phyloP scores from a whole-genome alignment of 495 filamentous ascomycete genomes.

The Chaetomium tenue region DNA sequence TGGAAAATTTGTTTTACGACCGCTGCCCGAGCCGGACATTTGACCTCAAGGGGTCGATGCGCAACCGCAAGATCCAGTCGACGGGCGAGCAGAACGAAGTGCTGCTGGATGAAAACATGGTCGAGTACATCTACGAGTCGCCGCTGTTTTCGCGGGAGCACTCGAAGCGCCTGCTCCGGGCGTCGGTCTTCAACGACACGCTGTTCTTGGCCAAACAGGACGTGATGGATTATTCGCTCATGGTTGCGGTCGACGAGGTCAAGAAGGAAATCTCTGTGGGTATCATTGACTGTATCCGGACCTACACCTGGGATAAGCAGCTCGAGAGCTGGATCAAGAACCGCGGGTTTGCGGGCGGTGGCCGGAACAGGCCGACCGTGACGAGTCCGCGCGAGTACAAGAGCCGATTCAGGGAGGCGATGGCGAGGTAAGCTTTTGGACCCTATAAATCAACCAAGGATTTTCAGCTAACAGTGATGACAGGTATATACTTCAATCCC shows the following conservation, averaged over 20 bases:
- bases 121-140: slow-evolving; percentile 97
- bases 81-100: slow-evolving; percentile 96
- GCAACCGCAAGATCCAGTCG: slow-evolving; percentile 90
- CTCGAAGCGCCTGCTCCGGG: slow-evolving; percentile 80
- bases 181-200: slow-evolving; percentile 94
- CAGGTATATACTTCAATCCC: slow-evolving; percentile 52
- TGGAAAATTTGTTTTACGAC: slow-evolving; percentile 99
- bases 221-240: slow-evolving; percentile 98
- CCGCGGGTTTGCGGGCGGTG: slow-evolving; percentile 78
- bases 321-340: slow-evolving; percentile 99
- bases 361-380: slow-evolving; percentile 87
- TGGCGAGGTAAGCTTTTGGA: slow-evolving; percentile 81
- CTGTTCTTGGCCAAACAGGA: slow-evolving; percentile 87
- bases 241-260: slow-evolving; percentile 94
- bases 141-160: slow-evolving; percentile 93
- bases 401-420: slow-evolving; percentile 90
- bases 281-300: slow-evolving; percentile 97
- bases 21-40: slow-evolving; percentile 89
- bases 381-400: slow-evolving; percentile 98
- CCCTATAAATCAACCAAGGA: background rate
- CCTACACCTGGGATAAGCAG: slow-evolving; percentile 99
- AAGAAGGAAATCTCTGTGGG: slow-evolving; percentile 90
- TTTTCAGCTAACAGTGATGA: background rate
- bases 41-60: slow-evolving; percentile 97
- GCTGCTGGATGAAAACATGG: slow-evolving; percentile 97